phyloP scores from a whole-genome alignment of 495 filamentous ascomycete genomes.

The Hypoxylon lienhwacheense region DNA sequence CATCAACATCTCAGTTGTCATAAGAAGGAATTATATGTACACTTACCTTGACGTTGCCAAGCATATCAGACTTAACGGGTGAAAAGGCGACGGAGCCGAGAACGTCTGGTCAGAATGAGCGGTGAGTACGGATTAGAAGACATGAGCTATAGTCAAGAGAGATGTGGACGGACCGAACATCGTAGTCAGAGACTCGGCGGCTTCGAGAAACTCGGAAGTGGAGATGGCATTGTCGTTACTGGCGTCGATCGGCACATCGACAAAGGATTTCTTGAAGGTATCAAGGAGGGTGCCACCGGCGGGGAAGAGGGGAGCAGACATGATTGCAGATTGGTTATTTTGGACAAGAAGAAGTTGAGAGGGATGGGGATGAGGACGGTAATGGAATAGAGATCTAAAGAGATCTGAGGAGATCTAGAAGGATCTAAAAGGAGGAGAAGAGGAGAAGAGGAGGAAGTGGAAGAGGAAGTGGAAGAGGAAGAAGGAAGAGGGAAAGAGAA shows the following conservation, averaged over 20 bases:
- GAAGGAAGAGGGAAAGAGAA: not conserved
- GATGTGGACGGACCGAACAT: slow-evolving; percentile 71
- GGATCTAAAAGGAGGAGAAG: not conserved
- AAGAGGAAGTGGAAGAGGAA: not conserved
- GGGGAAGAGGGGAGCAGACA: slow-evolving; percentile 51
- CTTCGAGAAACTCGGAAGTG: slow-evolving; percentile 89
- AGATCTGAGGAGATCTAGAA: not conserved
- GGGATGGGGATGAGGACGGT: no score
- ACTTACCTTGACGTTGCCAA: slow-evolving; percentile 86
- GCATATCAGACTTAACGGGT: slow-evolving; percentile 86
- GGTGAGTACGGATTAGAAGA: not conserved
- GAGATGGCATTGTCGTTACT: slow-evolving; percentile 73
- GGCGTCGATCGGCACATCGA: slow-evolving; percentile 72
- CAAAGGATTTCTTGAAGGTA: slow-evolving; percentile 78
- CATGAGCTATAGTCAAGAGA: not conserved
- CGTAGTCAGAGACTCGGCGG: slow-evolving; percentile 78
- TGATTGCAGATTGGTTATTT: slow-evolving; percentile 29
- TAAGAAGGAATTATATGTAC: not conserved
- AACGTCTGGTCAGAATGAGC: slow-evolving; percentile 58
- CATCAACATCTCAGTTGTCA: slow-evolving; percentile 14
- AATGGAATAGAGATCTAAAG: not conserved
- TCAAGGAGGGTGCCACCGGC: slow-evolving; percentile 79
- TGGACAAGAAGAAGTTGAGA: not conserved
- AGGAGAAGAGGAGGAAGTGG: not conserved
- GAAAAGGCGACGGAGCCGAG: slow-evolving; percentile 81